Evolutionary conservation across 306 rosid genomes (phyloP).

Genomic region (Lablab purpureus): DNA sequence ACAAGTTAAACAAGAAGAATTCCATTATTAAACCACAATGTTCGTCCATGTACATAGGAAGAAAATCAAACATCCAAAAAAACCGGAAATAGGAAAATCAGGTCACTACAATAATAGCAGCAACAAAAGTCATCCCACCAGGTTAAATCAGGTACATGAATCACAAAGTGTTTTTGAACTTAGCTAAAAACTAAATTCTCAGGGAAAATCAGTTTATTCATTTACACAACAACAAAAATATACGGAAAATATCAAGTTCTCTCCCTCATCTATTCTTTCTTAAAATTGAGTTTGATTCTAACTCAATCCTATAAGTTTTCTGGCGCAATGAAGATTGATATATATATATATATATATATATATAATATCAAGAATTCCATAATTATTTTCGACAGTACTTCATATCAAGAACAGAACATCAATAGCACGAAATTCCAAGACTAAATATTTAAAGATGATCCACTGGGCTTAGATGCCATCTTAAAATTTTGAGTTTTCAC

Average conservation of each 20-base stretch:
- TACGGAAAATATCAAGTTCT: neutral
- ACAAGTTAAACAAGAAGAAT: slow-evolving; percentile 35
- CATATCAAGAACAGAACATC: neutral
- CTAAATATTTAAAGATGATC: neutral
- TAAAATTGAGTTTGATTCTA: neutral
- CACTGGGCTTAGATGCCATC: neutral
- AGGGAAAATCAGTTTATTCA: slow-evolving; percentile 24
- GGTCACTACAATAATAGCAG: neutral
- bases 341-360: neutral
- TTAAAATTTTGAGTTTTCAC: neutral
- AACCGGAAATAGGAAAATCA: slow-evolving; percentile 21
- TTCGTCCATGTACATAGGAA: neutral
- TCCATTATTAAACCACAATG: neutral
- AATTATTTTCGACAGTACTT: neutral
- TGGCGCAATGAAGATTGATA: neutral
- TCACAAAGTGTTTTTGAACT: neutral
- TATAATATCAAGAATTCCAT: too few relatives aligned
- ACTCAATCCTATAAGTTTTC: neutral
- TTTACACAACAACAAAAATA: neutral
- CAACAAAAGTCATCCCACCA: neutral
- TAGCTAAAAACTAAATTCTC: neutral
- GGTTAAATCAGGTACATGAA: neutral
- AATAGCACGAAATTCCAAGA: neutral
- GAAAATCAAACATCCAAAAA: neutral
- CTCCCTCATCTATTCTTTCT: neutral